Base-by-base conservation (phyloP, 208 protist genomes). In the Vickermania spadyakhi region DNA sequence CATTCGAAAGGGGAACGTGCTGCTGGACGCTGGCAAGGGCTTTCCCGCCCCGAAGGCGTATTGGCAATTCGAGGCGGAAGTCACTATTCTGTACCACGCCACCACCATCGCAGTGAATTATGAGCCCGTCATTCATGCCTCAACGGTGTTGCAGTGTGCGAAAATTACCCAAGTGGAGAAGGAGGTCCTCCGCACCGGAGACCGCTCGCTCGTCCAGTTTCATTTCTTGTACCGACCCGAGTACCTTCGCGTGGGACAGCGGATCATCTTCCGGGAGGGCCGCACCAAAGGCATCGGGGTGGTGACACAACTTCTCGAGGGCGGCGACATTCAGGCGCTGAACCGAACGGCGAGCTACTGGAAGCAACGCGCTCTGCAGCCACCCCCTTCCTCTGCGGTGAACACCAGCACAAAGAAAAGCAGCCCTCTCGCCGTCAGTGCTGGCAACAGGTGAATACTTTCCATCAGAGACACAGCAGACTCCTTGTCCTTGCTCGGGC, bases 41-140 rank as follows among this genome's bases (percentile, higher is more conserved):
- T n/a, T 59, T 1, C 58, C 50, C 30, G 60, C 81, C 27, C 85
- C 91, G 2, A 70, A 71, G 66, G 77, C 97, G 21, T 89, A 71
- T 58, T 96, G 91, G 81, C 91, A 97, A 72, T 99, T 99, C 60
- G 89, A 97, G 68, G 97, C 97, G 2, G 97, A 99, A 53, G 70
- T 99, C 2, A 77, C 97, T 13, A 91, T 99, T 18, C 77, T 99
- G 18, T 98, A 99, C 71, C 98, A 99, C 75, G 91, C 94, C 21
- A 99, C 98, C 0, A 98, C 97, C 3, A 99, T 99, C 64, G 64
- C 81, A n/a, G 59, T 70, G 1, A 91, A 97, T 69, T 99, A 99
- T 77, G 95, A 99, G 70, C 92, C 96, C 3, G 93, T 98, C 26
- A 94, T 99, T 27, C 98, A 99, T 77, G 97, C 77, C 23, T 76